Evolutionary conservation across 2,329 filamentous ascomycete species (phyloP).

Genomic region (Thelonectria olida): DNA sequence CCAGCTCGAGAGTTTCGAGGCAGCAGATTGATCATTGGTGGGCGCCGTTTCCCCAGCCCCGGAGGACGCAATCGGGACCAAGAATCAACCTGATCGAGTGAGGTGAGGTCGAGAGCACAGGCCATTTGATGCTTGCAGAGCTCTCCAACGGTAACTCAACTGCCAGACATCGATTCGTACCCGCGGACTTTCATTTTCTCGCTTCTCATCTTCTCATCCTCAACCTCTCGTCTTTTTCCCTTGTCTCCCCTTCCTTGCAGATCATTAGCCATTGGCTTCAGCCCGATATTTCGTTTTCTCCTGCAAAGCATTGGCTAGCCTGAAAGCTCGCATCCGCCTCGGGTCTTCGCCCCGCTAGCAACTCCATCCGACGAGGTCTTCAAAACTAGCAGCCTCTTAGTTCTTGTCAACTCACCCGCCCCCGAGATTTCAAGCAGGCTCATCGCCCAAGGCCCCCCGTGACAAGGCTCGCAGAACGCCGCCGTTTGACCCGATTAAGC

Average conservation of each 20-base stretch:
- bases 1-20: conserved; percentile 5
- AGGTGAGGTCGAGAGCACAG: conserved; percentile 13
- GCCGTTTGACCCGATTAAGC: conserved; percentile 8
- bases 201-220: conserved; percentile 6
- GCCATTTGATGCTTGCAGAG: conserved; percentile 12
- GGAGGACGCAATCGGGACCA: conserved; percentile 1
- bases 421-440: conserved; percentile 19
- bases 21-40: conserved; percentile 8
- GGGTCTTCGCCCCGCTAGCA: conserved; percentile 33
- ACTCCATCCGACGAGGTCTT: conserved; percentile 26
- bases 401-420: conserved; percentile 30
- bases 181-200: conserved; percentile 1
- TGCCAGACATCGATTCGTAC: conserved; percentile 4
- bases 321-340: conserved; percentile 38
- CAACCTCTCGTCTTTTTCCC: background rate
- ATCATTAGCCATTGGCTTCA: conserved; percentile 8
- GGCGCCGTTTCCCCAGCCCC: conserved; percentile 12
- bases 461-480: conserved; percentile 5
- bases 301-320: conserved; percentile 56
- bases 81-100: background rate
- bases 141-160: conserved; percentile 14
- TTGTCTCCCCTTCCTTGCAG: conserved; percentile 6
- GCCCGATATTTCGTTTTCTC: conserved; percentile 45
- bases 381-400: conserved; percentile 31
- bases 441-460: conserved; percentile 16